Conservation (phyloP, 1,139 yeast species). For the Candida tropicalis region DNA sequence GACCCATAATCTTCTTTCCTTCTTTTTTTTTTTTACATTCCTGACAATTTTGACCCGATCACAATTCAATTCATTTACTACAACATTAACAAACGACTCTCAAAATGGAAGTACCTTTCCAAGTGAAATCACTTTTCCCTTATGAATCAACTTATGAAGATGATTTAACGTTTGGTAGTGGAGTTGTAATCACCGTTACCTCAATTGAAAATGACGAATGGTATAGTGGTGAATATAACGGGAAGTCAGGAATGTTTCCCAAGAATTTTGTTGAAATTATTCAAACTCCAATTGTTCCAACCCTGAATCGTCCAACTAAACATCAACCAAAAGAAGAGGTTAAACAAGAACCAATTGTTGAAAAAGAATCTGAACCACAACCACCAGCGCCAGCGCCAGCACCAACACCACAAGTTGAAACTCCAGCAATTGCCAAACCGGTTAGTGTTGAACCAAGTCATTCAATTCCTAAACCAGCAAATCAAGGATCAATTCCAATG, state of each 20-base stretch:
- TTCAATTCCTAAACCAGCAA: constrained; percentile 3
- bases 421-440: constrained; percentile 12
- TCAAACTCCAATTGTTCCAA: constrained; percentile 17
- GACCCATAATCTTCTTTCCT: too few relatives aligned
- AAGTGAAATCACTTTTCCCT: constrained; percentile 69
- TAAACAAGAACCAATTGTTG: not conserved
- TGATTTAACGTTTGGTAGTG: constrained; percentile 71
- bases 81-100: not conserved
- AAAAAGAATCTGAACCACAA: not conserved
- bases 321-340: constrained; percentile 2
- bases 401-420: constrained; percentile 11
- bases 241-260: constrained; percentile 81
- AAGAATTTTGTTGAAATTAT: constrained; percentile 69
- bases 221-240: constrained; percentile 71
- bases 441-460: constrained; percentile 11
- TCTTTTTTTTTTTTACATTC: too few relatives aligned
- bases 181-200: constrained; percentile 72
- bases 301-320: constrained; percentile 16
- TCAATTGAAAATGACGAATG: constrained; percentile 73
- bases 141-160: constrained; percentile 82
- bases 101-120: constrained; percentile 50
- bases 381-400: not conserved
- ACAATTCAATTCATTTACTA: too few relatives aligned
- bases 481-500: constrained; percentile 12
- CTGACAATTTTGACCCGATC: too few relatives aligned